These are phyloP conservation scores for Patellifolia procumbens DNA, from an alignment of 179 eudicot genomes.

Conservation along the genomic window DNA sequence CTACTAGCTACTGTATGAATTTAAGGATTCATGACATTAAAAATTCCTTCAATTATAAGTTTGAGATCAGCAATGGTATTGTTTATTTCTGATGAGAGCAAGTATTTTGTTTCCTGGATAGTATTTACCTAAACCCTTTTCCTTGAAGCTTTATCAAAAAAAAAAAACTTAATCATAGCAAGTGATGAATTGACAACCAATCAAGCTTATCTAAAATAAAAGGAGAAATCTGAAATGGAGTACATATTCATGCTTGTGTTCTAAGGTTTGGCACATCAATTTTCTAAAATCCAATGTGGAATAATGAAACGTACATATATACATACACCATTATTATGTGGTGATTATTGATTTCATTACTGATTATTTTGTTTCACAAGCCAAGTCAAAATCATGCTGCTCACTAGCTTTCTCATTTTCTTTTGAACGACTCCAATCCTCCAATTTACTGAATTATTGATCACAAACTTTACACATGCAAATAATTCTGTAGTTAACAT, in stretches of 20 bases:
- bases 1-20: too few relatives aligned
- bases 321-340: too few relatives aligned
- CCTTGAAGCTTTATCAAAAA: neutral
- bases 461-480: too few relatives aligned
- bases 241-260: neutral
- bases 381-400: slow-evolving; percentile 4
- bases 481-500: too few relatives aligned
- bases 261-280: neutral
- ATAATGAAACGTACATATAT: neutral
- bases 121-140: neutral
- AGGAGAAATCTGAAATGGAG: slow-evolving; percentile 4
- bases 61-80: neutral
- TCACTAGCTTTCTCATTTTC: slow-evolving; percentile 2
- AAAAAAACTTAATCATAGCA: neutral
- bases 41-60: neutral
- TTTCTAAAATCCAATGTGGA: neutral
- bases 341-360: neutral
- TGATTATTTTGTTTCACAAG: slow-evolving; percentile 6
- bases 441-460: neutral
- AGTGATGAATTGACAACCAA: neutral
- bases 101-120: neutral
- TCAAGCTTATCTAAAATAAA: too few relatives aligned
- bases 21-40: too few relatives aligned
- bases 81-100: neutral
- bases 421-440: neutral